Evolutionary conservation across 2,329 filamentous ascomycete species (phyloP).

Genomic region (Seiridium cupressi): DNA sequence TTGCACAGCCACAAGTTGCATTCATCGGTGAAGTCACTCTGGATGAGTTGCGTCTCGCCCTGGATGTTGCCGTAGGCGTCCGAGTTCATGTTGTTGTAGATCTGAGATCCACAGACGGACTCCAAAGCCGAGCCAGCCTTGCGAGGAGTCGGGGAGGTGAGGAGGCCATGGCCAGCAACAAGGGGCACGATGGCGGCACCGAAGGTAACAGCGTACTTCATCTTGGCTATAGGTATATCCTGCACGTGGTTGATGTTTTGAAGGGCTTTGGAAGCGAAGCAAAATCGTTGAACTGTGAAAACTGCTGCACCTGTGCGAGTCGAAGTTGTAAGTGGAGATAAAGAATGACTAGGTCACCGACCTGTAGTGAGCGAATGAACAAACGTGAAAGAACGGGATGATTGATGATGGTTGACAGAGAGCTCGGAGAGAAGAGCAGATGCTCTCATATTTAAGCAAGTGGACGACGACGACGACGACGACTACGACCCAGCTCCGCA

Average conservation of each 20-base stretch:
- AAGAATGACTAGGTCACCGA: slow-evolving; percentile 14
- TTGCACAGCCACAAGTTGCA: slow-evolving; percentile 58
- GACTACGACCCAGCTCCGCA: neutral
- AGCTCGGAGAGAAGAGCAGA: neutral
- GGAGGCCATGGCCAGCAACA: slow-evolving; percentile 52
- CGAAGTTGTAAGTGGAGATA: slow-evolving; percentile 6
- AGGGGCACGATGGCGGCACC: slow-evolving; percentile 23
- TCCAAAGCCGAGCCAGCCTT: slow-evolving; percentile 49
- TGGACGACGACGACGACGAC: neutral
- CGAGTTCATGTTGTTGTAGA: slow-evolving; percentile 48
- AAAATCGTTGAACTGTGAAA: neutral
- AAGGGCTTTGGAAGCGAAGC: neutral
- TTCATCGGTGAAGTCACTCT: slow-evolving; percentile 45
- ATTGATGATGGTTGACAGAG: slow-evolving; percentile 1
- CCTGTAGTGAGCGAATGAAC: slow-evolving; percentile 9
- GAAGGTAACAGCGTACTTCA: slow-evolving; percentile 16
- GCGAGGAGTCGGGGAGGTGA: slow-evolving; percentile 45
- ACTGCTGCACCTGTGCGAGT: slow-evolving; percentile 6
- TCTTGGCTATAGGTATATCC: slow-evolving; percentile 7
- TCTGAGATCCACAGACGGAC: slow-evolving; percentile 51
- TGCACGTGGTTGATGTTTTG: neutral
- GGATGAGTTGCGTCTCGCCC: slow-evolving; percentile 49
- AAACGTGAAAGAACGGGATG: slow-evolving; percentile 8
- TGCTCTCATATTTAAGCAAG: slow-evolving; percentile 7
- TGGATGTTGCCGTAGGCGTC: slow-evolving; percentile 56